Percentiles rank a stretch among this genome's conserved stretches.
These are phyloP conservation scores for Pseudopithomyces chartarum DNA, from an alignment of 2,329 filamentous ascomycete species.

Conservation along the genomic window DNA sequence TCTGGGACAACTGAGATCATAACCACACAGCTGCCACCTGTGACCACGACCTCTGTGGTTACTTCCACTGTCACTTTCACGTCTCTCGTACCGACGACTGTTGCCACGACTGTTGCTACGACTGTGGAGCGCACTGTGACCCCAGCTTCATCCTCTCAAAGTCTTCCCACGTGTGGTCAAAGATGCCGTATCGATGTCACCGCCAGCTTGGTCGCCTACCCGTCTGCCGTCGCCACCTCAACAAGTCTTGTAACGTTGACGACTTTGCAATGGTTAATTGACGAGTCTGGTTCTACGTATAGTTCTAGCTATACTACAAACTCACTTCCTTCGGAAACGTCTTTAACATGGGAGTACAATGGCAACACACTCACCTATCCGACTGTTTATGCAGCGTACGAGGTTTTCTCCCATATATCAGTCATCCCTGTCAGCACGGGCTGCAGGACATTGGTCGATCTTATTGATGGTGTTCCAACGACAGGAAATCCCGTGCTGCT, in stretches of 20 bases:
- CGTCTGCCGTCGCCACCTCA: constrained; percentile 25
- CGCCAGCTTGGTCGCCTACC: constrained; percentile 33
- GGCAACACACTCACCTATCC: constrained; percentile 37
- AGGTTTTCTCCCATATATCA: constrained; percentile 32
- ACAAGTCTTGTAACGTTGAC: constrained; percentile 13
- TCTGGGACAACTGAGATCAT: constrained; percentile 25
- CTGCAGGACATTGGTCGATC: constrained; percentile 24
- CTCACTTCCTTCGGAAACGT: constrained; percentile 15
- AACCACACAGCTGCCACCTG: constrained; percentile 32
- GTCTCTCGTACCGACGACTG: constrained; percentile 14
- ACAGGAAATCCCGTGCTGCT: constrained; percentile 35
- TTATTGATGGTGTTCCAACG: constrained; percentile 29
- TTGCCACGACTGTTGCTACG: background rate
- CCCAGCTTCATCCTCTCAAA: constrained; percentile 5
- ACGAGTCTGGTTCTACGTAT: constrained; percentile 15
- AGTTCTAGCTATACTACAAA: constrained; percentile 21
- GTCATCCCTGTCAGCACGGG: constrained; percentile 25
- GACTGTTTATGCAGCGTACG: constrained; percentile 38
- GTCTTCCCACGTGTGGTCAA: constrained; percentile 26
- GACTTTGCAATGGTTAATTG: constrained; percentile 29
- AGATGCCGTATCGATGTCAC: constrained; percentile 39
- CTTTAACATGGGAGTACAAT: constrained; percentile 34
- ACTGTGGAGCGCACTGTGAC: constrained; percentile 25
- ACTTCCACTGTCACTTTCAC: constrained; percentile 29
- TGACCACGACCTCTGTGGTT: constrained; percentile 26